These are phyloP conservation scores for Fusarium sp. DNA, from an alignment of 2,329 filamentous ascomycete genomes.

Conservation along the genomic window DNA sequence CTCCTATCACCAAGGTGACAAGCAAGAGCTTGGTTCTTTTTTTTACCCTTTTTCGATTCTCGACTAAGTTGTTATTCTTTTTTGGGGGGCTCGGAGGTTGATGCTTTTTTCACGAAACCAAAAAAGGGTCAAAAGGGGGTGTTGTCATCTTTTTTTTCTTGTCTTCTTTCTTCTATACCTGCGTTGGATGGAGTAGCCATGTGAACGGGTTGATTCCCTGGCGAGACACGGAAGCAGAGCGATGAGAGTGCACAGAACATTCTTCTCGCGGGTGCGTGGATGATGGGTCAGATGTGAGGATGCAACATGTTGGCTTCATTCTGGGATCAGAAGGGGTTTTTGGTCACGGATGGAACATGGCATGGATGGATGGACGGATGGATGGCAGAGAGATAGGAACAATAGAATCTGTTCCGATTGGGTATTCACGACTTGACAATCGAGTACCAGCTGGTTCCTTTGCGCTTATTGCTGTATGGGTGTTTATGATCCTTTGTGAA, in stretches of 20 bases:
- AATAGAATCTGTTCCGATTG: constrained; percentile 46
- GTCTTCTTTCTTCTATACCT: constrained; percentile 44
- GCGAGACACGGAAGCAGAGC: constrained; percentile 11
- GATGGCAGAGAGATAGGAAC: constrained; percentile 38
- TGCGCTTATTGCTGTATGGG: not conserved
- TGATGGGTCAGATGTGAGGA: constrained; percentile 42
- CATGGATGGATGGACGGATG: not conserved
- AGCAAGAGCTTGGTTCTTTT: constrained; percentile 23
- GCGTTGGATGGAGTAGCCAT: constrained; percentile 45
- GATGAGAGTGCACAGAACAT: constrained; percentile 19
- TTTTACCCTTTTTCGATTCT: constrained; percentile 32
- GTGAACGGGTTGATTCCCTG: constrained; percentile 36
- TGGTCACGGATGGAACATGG: constrained; percentile 35
- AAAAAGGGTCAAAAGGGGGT: constrained; percentile 32
- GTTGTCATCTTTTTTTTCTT: constrained; percentile 22
- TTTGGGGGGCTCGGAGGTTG: constrained; percentile 17
- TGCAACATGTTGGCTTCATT: constrained; percentile 40
- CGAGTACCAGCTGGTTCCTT: not conserved
- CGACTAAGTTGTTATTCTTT: constrained; percentile 27
- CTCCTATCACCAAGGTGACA: constrained; percentile 17
- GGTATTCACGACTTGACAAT: constrained; percentile 32
- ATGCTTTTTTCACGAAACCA: constrained; percentile 32
- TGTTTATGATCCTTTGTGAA: not conserved
- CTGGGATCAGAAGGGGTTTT: constrained; percentile 38
- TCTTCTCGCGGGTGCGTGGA: constrained; percentile 31